A percentile compares a stretch with the other conserved stretches of the same genome.
Conservation (phyloP, 805 yeast genomes). For the Myxozyma geophila region DNA sequence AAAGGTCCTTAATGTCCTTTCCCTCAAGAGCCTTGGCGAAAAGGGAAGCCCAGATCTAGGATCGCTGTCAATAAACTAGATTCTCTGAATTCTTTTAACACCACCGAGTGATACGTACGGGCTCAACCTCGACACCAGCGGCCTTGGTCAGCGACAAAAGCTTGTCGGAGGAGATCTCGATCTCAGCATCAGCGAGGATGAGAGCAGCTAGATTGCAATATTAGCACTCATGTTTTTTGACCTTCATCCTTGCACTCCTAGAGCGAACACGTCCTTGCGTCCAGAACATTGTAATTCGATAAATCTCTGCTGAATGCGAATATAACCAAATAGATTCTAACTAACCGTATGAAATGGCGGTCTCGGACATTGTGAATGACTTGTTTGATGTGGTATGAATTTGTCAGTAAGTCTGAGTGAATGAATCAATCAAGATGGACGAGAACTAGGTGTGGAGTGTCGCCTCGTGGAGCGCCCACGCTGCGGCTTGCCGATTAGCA, state of each 20-base stretch:
- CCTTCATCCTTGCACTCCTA: not conserved
- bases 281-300: too few relatives aligned
- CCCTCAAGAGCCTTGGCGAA: constrained; percentile 87
- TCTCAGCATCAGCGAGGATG: constrained; percentile 95
- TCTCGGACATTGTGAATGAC: constrained; percentile 50
- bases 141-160: constrained; percentile 74
- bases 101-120: constrained; percentile 43
- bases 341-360: constrained; percentile 79
- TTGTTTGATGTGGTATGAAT: not conserved
- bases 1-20: constrained; percentile 79
- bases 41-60: constrained; percentile 78
- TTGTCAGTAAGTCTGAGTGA: not conserved
- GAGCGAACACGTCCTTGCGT: too few relatives aligned
- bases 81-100: not conserved
- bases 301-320: too few relatives aligned
- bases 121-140: constrained; percentile 81
- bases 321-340: too few relatives aligned
- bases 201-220: constrained; percentile 71
- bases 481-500: not conserved
- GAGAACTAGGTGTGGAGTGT: not conserved
- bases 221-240: not conserved
- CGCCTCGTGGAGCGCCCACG: not conserved
- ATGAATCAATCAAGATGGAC: not conserved
- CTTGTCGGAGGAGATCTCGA: constrained; percentile 90
- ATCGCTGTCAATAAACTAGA: not conserved